Conservation (phyloP, 164 flowering plant species). For the Vitis rupestris region DNA sequence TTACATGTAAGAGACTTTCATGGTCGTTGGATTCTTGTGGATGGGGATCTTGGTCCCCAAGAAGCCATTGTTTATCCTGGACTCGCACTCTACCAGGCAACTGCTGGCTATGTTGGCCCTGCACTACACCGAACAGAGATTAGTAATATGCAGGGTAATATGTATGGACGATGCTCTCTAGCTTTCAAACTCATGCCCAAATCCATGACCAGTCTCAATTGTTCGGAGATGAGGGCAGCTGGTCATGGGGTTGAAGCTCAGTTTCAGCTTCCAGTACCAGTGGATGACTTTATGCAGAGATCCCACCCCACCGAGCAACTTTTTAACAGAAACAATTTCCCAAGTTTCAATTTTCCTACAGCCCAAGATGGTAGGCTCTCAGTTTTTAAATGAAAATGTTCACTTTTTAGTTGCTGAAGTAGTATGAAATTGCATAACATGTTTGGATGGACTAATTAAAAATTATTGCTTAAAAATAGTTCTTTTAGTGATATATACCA, state of each 20-base stretch:
- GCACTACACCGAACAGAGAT: conserved; percentile 67
- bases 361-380: conserved; percentile 67
- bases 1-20: conserved; percentile 74
- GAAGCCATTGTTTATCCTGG: conserved; percentile 94
- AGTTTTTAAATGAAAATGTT: neutral
- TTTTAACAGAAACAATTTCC: conserved; percentile 54
- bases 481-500: neutral
- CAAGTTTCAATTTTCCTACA: conserved; percentile 52
- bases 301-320: conserved; percentile 71
- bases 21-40: conserved; percentile 84
- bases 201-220: conserved; percentile 82
- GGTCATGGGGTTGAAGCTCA: conserved; percentile 97
- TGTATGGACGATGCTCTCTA: conserved; percentile 85
- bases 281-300: conserved; percentile 98
- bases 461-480: neutral
- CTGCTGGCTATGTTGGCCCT: conserved; percentile 89
- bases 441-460: no score
- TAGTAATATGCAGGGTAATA: conserved; percentile 50
- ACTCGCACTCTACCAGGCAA: conserved; percentile 88
- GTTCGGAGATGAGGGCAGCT: conserved; percentile 95
- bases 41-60: conserved; percentile 90
- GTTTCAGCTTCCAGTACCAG: conserved; percentile 89
- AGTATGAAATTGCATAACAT: neutral
- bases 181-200: conserved; percentile 93
- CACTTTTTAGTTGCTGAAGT: neutral